phyloP scores from a whole-genome alignment of 352 stramenopile genomes.

The Globisporangium nunn region DNA sequence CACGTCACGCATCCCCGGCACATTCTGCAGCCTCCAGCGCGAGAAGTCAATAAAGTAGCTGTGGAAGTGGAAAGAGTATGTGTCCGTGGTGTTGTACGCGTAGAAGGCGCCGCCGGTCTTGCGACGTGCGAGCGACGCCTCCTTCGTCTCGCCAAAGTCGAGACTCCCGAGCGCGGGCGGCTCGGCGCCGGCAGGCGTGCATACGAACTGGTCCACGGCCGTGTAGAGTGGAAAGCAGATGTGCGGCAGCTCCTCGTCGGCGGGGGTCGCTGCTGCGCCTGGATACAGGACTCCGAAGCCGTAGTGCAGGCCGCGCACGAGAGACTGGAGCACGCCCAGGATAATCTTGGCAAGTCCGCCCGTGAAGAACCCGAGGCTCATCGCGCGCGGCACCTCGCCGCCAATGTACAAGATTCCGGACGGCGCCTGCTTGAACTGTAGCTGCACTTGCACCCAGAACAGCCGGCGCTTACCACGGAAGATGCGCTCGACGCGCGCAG shows the following conservation, averaged over 20 bases:
- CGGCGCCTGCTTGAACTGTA: conserved; percentile 57
- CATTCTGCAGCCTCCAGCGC: conserved; percentile 40
- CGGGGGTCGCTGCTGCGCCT: conserved; percentile 8
- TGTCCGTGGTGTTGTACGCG: conserved; percentile 51
- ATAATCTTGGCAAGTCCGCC: conserved; percentile 41
- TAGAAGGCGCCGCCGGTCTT: conserved; percentile 30
- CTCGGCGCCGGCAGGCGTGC: conserved; percentile 23
- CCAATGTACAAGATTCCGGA: conserved; percentile 56
- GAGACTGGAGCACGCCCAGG: conserved; percentile 40
- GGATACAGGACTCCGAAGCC: conserved; percentile 35
- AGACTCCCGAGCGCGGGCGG: conserved; percentile 32
- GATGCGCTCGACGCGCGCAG: conserved; percentile 7
- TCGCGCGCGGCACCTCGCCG: conserved; percentile 42
- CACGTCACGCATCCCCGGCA: conserved; percentile 40
- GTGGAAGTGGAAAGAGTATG: conserved; percentile 72
- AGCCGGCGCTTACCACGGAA: conserved; percentile 42
- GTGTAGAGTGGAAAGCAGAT: conserved; percentile 65
- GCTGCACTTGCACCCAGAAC: conserved; percentile 64
- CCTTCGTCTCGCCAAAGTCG: conserved; percentile 48
- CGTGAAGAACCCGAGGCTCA: conserved; percentile 56
- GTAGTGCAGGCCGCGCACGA: conserved; percentile 49
- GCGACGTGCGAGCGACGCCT: conserved; percentile 21
- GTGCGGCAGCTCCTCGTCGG: conserved; percentile 51
- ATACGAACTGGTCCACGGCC: conserved; percentile 59
- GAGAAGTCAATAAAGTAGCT: conserved; percentile 66